Conservation (phyloP, 371 early-diverging fungal genomes). For the Phascolomyces articulosus region DNA sequence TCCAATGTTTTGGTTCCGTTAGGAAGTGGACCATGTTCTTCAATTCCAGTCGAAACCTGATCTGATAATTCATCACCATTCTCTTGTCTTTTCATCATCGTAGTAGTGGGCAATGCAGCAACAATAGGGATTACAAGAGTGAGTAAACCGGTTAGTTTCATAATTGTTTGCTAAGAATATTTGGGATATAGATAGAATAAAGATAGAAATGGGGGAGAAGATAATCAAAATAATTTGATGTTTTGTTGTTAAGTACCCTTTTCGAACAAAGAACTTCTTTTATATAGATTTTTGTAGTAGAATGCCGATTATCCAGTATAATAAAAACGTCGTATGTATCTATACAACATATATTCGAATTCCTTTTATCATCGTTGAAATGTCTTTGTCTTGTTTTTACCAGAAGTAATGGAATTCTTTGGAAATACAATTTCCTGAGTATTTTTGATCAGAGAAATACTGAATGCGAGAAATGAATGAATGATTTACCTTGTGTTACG, state of each 20-base stretch:
- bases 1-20: conserved; percentile 9
- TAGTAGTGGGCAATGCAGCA: background rate
- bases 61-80: background rate
- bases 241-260: background rate
- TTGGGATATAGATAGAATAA: background rate
- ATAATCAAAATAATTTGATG: background rate
- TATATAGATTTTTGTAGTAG: background rate
- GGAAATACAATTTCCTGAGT: background rate
- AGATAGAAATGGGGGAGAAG: background rate
- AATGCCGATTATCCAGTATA: background rate
- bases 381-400: background rate
- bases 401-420: conserved; percentile 3
- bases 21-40: conserved; percentile 20
- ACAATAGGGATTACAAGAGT: background rate
- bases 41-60: conserved; percentile 10
- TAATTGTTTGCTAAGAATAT: background rate
- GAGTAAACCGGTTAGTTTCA: conserved; percentile 6
- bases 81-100: background rate
- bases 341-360: too few relatives aligned
- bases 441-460: background rate
- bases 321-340: background rate
- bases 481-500: background rate
- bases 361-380: background rate
- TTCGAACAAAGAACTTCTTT: background rate
- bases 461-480: background rate